Evolutionary conservation across 805 yeast genomes (phyloP).

Genomic region (Starmerella scarabaei): DNA sequence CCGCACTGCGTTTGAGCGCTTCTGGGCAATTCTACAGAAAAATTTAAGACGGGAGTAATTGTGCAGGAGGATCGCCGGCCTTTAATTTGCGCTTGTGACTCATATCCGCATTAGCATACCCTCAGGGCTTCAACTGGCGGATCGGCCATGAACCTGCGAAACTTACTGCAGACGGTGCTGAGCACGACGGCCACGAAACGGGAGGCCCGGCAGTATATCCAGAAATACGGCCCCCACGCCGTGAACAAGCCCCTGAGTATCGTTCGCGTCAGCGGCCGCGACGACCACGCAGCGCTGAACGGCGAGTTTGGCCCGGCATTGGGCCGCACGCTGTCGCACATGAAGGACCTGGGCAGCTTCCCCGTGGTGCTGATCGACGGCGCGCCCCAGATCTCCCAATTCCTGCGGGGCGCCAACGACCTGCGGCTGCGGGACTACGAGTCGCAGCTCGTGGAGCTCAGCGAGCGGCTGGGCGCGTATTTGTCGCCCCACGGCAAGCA

Average conservation of each 20-base stretch:
- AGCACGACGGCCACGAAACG: conserved; percentile 88
- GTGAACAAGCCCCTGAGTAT: conserved; percentile 23
- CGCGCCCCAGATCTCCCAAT: conserved; percentile 23
- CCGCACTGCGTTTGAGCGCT: too few relatives aligned
- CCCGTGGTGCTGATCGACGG: conserved; percentile 56
- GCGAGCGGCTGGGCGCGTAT: conserved; percentile 5
- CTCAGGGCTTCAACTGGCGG: too few relatives aligned
- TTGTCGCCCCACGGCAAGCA: conserved; percentile 8
- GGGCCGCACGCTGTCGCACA: conserved; percentile 42
- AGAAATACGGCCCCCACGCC: conserved; percentile 44
- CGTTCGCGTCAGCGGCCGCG: conserved; percentile 20
- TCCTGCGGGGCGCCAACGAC: conserved; percentile 5
- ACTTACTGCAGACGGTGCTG: conserved; percentile 68
- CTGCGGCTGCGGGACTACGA: conserved; percentile 10
- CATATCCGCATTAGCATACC: too few relatives aligned
- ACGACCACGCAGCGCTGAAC: conserved; percentile 12
- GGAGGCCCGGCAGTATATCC: conserved; percentile 71
- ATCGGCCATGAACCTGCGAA: conserved; percentile 22
- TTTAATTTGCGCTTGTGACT: too few relatives aligned
- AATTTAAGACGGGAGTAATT: too few relatives aligned
- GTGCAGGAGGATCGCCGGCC: too few relatives aligned
- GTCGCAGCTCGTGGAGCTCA: conserved; percentile 7
- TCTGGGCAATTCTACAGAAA: too few relatives aligned
- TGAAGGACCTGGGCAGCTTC: conserved; percentile 53
- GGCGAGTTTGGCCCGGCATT: conserved; percentile 22